Base-by-base conservation (phyloP, 805 yeast species). In the Candida ficus region DNA sequence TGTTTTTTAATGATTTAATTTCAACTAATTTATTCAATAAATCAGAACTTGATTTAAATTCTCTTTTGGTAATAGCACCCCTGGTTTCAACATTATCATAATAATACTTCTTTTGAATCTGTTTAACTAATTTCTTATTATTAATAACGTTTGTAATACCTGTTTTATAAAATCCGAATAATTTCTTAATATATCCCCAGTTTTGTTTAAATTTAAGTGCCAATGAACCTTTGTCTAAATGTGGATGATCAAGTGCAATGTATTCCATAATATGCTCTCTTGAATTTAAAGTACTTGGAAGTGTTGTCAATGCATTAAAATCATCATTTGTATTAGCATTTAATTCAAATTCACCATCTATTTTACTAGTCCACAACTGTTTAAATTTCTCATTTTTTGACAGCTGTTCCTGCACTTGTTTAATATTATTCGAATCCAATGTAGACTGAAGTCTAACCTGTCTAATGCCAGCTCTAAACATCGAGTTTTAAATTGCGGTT, bases 131-230 rank as follows among this genome's bases (percentile, higher is more conserved):
- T 19, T 53, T 56, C 22, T 63, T 50, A 44, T 77, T 76, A 1
- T 57, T 45, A 76, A 81, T 78, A 1, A 80, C 73, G 47, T 73
- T 74, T 17, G 62, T 57, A 3, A 82, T 65, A 1, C 91, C 90
- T 2, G 62, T 56, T 44, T 73, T 72, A 61, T 82, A 83, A 54
- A 80, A 79, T 6, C 56, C 56, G 30, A 80, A 49, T 32, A 77
- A 47, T 3, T 61, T 47, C 50, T 71, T 70, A 6, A 73, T 77
- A 46, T 70, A 70, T 1, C 67, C 61, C 18, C 60, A 52, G 50
- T 66, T 66, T 47, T 75, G 76, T 38, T 63, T 67, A 21, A 53
- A 47, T 48, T 35, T 57, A 29, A 35, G 50, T 34, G 31, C 38
- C 38, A 38, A 47, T 38, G 41, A 33, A 4, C 44, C 35, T n/a